Percentiles rank a stretch among this genome's conserved stretches.
These are phyloP conservation scores for Saccharomycopsis sp. DNA, from an alignment of 805 yeast genomes.

Conservation along the genomic window DNA sequence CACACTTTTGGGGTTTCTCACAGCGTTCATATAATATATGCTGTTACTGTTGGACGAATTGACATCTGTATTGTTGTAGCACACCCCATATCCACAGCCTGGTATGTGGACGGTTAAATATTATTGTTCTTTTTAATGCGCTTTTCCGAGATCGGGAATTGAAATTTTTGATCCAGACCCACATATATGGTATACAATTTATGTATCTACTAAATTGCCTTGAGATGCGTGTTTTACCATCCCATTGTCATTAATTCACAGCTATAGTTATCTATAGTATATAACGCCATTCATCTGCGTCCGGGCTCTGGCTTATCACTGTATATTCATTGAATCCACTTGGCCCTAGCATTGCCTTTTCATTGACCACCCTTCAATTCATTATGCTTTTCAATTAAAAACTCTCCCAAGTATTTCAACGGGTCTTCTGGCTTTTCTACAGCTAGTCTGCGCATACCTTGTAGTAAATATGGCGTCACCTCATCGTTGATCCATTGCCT, in stretches of 20 bases:
- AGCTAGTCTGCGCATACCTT: slow-evolving; percentile 55
- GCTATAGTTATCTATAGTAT: no score
- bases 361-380: slow-evolving; percentile 13
- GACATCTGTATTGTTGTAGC: not conserved
- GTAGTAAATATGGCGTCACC: slow-evolving; percentile 55
- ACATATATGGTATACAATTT: not conserved
- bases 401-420: slow-evolving; percentile 46
- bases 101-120: not conserved
- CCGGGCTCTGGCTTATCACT: no score
- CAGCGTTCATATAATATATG: not conserved
- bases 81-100: not conserved
- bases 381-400: slow-evolving; percentile 36
- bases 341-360: no score
- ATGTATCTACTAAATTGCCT: no score
- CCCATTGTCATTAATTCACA: no score
- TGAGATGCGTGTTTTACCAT: no score
- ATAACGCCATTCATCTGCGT: no score
- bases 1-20: not conserved
- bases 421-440: slow-evolving; percentile 50
- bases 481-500: slow-evolving; percentile 61
- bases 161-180: not conserved
- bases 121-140: no score
- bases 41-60: not conserved
- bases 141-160: not conserved
- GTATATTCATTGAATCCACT: no score